These are phyloP conservation scores for Fusarium guadeloupense DNA, from an alignment of 2,329 filamentous ascomycete species.

Conservation along the genomic window DNA sequence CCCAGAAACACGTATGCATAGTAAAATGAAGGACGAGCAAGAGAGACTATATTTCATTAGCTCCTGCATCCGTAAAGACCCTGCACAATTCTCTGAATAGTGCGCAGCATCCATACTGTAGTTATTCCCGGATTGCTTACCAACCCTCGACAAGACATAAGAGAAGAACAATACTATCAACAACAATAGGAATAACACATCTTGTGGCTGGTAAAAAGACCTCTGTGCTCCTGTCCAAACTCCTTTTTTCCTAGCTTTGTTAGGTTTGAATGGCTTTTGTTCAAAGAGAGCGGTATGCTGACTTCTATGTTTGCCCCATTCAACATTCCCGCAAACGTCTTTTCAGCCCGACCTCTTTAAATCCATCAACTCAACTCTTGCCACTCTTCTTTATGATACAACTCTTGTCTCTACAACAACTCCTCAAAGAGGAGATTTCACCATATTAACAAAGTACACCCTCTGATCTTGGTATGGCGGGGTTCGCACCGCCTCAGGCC, in stretches of 20 bases:
- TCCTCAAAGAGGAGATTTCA: background rate
- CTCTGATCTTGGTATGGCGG: slow-evolving; percentile 14
- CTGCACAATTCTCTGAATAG: slow-evolving; percentile 22
- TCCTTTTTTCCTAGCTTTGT: slow-evolving; percentile 2
- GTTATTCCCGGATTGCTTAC: slow-evolving; percentile 15
- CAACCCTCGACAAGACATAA: background rate
- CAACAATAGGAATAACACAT: slow-evolving; percentile 17
- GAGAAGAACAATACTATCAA: slow-evolving; percentile 14
- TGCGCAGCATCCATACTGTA: background rate
- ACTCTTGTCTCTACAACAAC: background rate
- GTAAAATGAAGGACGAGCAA: slow-evolving; percentile 38
- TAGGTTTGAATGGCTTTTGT: slow-evolving; percentile 9
- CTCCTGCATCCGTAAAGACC: slow-evolving; percentile 5
- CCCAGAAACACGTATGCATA: slow-evolving; percentile 37
- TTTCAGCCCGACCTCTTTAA: slow-evolving; percentile 6
- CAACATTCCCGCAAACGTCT: slow-evolving; percentile 9
- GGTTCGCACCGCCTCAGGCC: slow-evolving; percentile 38
- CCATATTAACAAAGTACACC: slow-evolving; percentile 8
- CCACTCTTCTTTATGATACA: background rate
- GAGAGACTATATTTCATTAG: slow-evolving; percentile 12
- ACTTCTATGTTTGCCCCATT: slow-evolving; percentile 21
- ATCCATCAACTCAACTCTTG: background rate
- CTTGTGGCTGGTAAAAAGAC: slow-evolving; percentile 26
- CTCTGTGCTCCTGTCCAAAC: slow-evolving; percentile 15
- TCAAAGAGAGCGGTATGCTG: slow-evolving; percentile 6